Evolutionary conservation across 805 yeast species (phyloP).

Genomic region (Metschnikowia chrysomelidarum): DNA sequence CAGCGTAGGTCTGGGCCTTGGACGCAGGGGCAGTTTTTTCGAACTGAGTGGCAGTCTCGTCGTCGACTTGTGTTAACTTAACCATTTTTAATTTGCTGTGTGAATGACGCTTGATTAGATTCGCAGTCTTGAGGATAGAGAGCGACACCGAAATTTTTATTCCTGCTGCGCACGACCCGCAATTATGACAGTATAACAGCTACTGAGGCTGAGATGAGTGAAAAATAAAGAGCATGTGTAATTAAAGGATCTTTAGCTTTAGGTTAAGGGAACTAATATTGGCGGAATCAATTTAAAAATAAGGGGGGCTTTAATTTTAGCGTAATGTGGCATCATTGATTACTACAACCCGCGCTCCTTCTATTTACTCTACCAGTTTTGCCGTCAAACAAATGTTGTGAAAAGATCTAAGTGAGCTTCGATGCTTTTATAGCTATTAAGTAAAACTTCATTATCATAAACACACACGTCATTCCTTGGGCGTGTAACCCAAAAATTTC

Average conservation of each 20-base stretch:
- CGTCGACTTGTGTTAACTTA: slow-evolving; percentile 70
- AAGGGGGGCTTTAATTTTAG: no score
- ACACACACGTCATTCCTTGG: not conserved
- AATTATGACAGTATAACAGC: not conserved
- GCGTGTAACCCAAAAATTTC: slow-evolving; percentile 52
- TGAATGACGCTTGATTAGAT: not conserved
- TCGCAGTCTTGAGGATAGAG: not conserved
- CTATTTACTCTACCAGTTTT: no score
- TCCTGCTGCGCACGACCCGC: slow-evolving; percentile 20
- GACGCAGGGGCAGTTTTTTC: slow-evolving; percentile 32
- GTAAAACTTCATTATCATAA: no score
- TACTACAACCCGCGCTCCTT: no score
- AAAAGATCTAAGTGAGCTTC: no score
- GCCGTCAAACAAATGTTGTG: no score
- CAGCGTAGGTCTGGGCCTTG: slow-evolving; percentile 29
- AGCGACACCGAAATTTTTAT: slow-evolving; percentile 23
- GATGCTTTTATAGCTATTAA: no score
- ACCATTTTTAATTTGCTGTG: slow-evolving; percentile 51
- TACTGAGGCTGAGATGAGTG: not conserved
- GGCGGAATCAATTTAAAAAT: no score
- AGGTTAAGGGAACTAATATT: no score
- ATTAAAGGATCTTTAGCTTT: no score
- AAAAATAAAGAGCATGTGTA: no score
- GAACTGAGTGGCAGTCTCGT: slow-evolving; percentile 43
- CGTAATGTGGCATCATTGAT: no score